These are phyloP conservation scores for Cytospora leucostoma DNA, from an alignment of 2,329 filamentous ascomycete species.

Conservation along the genomic window DNA sequence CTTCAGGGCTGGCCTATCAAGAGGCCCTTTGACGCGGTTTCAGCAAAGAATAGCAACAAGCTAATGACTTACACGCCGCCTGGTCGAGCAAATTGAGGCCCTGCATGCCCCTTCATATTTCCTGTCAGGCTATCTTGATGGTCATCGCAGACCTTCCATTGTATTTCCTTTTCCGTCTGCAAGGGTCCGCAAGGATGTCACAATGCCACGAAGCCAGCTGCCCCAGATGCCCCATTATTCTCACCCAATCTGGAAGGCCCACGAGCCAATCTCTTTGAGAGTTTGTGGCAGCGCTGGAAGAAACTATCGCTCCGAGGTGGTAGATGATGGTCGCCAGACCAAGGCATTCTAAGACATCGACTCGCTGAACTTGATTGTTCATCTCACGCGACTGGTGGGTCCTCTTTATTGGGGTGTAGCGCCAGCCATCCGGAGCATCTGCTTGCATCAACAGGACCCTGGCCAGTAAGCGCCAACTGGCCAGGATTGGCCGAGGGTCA, in stretches of 20 bases:
- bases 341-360: conserved; percentile 51
- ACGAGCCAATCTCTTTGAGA: conserved; percentile 45
- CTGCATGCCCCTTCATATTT: conserved; percentile 16
- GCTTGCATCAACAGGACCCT: conserved; percentile 38
- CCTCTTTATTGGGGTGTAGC: conserved; percentile 44
- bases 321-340: conserved; percentile 35
- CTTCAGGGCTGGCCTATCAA: conserved; percentile 22
- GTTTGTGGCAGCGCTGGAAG: conserved; percentile 43
- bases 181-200: conserved; percentile 6
- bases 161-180: conserved; percentile 2
- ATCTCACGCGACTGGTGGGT: conserved; percentile 46
- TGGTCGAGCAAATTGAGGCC: conserved; percentile 15
- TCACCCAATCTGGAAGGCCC: conserved; percentile 42
- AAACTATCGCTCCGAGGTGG: conserved; percentile 22
- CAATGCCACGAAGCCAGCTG: conserved; percentile 20
- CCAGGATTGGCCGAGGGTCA: conserved; percentile 47
- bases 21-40: conserved; percentile 31
- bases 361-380: conserved; percentile 44
- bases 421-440: conserved; percentile 45
- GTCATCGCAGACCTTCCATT: conserved; percentile 7
- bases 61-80: conserved; percentile 20
- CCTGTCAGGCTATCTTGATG: conserved; percentile 17
- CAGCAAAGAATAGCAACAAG: conserved; percentile 35
- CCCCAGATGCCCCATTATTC: conserved; percentile 23
- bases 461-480: conserved; percentile 53